Base-by-base conservation (phyloP, 1,139 yeast genomes). In the Pichia sp. region DNA sequence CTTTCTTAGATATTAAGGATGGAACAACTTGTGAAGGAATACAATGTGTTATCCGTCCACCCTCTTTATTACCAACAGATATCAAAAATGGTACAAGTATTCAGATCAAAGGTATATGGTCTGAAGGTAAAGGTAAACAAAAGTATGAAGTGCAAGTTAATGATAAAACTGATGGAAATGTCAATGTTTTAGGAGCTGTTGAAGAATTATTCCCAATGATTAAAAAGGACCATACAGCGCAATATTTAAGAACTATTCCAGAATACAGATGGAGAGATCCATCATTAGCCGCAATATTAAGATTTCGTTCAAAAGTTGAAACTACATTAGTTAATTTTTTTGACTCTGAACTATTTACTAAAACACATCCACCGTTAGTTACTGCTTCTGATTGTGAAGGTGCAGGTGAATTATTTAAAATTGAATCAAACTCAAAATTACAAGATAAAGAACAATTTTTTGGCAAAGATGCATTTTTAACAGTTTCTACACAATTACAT, bases 331-430 rank as follows among this genome's bases (percentile, higher is more conserved):
- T 70, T 40, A 66, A 66, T 7, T 86, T 76, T 53, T 86, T 86
- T 61, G 64, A 67, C 23, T 39, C 54, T 0, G 56, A 70, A 24
- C 72, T 72, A 16, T 87, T 84, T 51, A 64, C 70, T 13, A 91
- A 87, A 62, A 89, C 86, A 0, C 69, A 78, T 20, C 94, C 97
- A 2, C 98, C 99, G 3, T 56, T 89, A 16, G 65, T 89, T 21
- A 91, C 98, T 0, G 70, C 87, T 9, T 79, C 95, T 2, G 98
- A 93, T 58, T 91, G 98, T 59, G 99, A 93, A 65, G 98, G 98
- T 15, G 97, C 96, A 1, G 97, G 98, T 3, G 97, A 91, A 57
- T 76, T 84, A 47, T 91, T 91, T 50, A 62, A 61, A 32, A 64
- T 86, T 10, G 73, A 70, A 50, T 62, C 74, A 22, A 51, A 42